A percentile compares a stretch with the other conserved stretches of the same genome.
These are phyloP conservation scores for Ailanthus altissimus DNA, from an alignment of 345 rosid genomes.

Conservation along the genomic window DNA sequence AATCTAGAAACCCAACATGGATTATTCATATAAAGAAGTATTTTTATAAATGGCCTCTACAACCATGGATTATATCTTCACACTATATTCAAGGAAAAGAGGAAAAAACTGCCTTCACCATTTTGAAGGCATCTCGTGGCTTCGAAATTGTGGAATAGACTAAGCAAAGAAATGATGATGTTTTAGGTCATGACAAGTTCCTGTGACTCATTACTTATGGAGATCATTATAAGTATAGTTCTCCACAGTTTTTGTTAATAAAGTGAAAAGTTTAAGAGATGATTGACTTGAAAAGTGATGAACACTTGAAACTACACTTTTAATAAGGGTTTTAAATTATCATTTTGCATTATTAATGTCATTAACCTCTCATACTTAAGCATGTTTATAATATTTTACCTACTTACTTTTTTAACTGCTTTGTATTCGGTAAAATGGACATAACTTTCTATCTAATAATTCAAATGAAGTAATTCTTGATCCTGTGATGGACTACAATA, in stretches of 20 bases:
- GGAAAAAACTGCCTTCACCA: not conserved
- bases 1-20: not conserved
- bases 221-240: not conserved
- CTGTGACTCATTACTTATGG: not conserved
- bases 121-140: not conserved
- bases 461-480: too few species aligned
- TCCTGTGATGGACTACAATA: too few species aligned
- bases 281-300: not conserved
- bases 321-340: too few species aligned
- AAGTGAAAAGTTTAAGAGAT: not conserved
- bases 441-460: too few species aligned
- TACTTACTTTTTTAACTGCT: too few species aligned
- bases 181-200: not conserved
- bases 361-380: too few species aligned
- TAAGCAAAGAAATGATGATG: not conserved
- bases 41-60: not conserved
- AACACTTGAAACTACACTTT: too few species aligned
- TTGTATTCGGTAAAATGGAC: too few species aligned
- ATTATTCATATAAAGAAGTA: not conserved
- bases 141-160: not conserved
- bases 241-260: not conserved
- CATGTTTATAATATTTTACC: too few species aligned
- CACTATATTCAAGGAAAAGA: not conserved
- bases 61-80: not conserved
- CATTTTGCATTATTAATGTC: too few species aligned